Base-by-base conservation (phyloP, 2,329 filamentous ascomycete species). In the Aspergillus unguis region DNA sequence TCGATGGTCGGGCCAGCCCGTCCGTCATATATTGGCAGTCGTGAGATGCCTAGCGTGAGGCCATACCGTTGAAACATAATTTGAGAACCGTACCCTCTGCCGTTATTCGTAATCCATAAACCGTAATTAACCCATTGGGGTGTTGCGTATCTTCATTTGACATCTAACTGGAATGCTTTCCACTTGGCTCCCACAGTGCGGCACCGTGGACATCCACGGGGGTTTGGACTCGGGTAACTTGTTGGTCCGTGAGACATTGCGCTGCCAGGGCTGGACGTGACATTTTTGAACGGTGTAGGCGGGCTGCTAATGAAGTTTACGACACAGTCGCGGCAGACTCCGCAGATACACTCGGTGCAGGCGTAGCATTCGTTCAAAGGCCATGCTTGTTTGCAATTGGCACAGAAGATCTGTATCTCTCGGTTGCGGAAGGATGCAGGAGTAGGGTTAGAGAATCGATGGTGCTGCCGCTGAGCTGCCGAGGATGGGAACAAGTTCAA, bases 301-400 rank as follows among this genome's bases (percentile, higher is more conserved):
- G 74, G 72, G 54, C 72, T 73, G 56, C 68, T 66, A 47, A 75
- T 71, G 59, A 76, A 75, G 66, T 72, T 67, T 49, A 67, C 65
- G 53, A 96, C 90, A 65, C 92, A 97, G 54, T 90, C 85, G 58
- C 86, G 84, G 71, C 94, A 97, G 45, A 97, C 81, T 11, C 92
- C 92, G 68, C 90, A 95, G 58, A 97, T 95, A 70, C 94, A 97
- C 71, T 96, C 92, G 1, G 92, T 96, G 70, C 92, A 97, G 25
- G 92, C 92, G 66, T 91, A 96, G 32, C 90, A 94, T 64, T 92
- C 88, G 64, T 85, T 86, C 27, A 97, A 76, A 8, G 86, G 76
- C 47, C 87, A 92, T 17, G 91, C 78, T 35, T 86, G 84, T 58
- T 89, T 85, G 67, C 92, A 97, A 44, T 87, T 88, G 23, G 92